A percentile compares a stretch with the other conserved stretches of the same genome.
Evolutionary conservation across 2,329 filamentous ascomycete species (phyloP).

Genomic region (Trichoderma semiorbis): DNA sequence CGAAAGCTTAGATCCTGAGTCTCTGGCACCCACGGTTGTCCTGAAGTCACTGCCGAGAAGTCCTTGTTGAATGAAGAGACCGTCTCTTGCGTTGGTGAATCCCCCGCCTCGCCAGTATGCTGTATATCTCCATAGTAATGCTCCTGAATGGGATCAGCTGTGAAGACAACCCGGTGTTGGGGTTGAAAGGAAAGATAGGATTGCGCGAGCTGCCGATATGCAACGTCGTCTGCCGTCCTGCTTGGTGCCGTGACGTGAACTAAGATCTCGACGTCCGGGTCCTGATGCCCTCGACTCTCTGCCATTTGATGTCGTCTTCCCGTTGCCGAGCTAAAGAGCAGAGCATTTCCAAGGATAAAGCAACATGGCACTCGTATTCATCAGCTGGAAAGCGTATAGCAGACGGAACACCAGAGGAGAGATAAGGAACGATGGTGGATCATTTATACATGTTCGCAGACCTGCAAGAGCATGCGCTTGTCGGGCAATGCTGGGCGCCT

Average conservation of each 20-base stretch:
- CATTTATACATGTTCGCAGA: constrained; percentile 12
- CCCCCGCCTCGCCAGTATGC: neutral
- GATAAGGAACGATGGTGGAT: neutral
- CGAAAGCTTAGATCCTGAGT: constrained; percentile 43
- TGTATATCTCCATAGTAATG: neutral
- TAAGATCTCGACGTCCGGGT: constrained; percentile 48
- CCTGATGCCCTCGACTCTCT: constrained; percentile 18
- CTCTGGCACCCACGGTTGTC: constrained; percentile 28
- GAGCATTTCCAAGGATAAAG: neutral
- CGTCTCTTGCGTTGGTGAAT: neutral
- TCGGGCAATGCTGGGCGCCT: neutral
- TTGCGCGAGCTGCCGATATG: constrained; percentile 47
- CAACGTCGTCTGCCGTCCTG: constrained; percentile 44
- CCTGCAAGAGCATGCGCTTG: neutral
- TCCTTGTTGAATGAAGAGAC: constrained; percentile 17
- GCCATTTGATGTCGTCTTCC: constrained; percentile 4
- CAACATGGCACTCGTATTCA: neutral
- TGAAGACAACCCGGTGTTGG: neutral
- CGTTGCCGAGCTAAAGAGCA: neutral
- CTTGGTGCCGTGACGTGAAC: constrained; percentile 54
- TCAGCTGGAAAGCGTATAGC: neutral
- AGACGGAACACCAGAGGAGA: neutral
- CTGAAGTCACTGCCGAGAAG: constrained; percentile 19
- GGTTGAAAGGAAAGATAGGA: constrained; percentile 51
- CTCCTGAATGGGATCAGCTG: neutral